phyloP scores from a whole-genome alignment of 306 rosid species.

The Rosa rugosa region DNA sequence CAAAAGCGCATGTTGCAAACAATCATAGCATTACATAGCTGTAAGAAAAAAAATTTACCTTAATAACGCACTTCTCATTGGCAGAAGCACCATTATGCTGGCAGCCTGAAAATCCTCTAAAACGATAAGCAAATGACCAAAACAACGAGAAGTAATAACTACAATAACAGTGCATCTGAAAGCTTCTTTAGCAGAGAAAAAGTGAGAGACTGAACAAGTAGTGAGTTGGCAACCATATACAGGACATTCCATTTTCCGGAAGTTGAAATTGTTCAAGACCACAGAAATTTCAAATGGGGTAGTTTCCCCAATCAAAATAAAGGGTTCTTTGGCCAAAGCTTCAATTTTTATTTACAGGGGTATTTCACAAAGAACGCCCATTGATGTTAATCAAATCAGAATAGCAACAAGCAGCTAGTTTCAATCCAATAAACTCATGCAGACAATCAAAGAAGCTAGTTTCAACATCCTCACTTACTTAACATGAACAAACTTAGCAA shows the following conservation, averaged over 20 bases:
- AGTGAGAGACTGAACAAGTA: background rate
- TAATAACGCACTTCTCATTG: slow-evolving; percentile 44
- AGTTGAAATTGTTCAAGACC: background rate
- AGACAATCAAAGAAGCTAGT: background rate
- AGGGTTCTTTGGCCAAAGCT: background rate
- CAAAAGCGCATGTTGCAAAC: slow-evolving; percentile 30
- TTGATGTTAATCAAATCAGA: background rate
- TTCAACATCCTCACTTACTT: background rate
- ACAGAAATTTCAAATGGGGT: slow-evolving; percentile 5
- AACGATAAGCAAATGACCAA: slow-evolving; percentile 39
- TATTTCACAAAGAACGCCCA: slow-evolving; percentile 1
- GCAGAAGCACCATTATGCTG: slow-evolving; percentile 46
- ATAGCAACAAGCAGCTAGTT: background rate
- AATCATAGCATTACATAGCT: slow-evolving; percentile 8
- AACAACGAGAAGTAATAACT: slow-evolving; percentile 20
- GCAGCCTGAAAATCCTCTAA: slow-evolving; percentile 51
- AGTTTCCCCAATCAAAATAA: background rate
- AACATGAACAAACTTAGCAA: background rate
- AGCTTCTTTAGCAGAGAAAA: slow-evolving; percentile 10
- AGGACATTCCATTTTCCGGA: background rate
- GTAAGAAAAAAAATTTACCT: slow-evolving; percentile 44
- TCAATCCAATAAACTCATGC: background rate
- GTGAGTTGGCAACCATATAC: background rate
- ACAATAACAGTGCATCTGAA: background rate
- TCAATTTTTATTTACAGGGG: background rate